These are phyloP conservation scores for Xylariales sp. DNA, from an alignment of 2,329 filamentous ascomycete genomes.

Conservation along the genomic window DNA sequence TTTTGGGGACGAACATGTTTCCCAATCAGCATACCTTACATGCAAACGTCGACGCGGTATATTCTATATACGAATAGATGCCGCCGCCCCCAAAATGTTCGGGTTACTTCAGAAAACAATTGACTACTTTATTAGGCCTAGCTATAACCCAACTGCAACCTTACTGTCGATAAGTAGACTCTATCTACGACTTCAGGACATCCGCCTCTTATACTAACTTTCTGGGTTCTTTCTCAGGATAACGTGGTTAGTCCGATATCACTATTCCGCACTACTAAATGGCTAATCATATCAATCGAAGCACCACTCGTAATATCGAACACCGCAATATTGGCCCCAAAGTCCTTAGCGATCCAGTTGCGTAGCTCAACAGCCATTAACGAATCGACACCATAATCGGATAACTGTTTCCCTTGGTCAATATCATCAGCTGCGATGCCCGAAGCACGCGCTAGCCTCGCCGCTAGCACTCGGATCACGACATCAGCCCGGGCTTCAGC, in stretches of 20 bases:
- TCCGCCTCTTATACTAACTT: too few species aligned
- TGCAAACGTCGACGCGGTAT: too few species aligned
- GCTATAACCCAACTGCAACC: too few species aligned
- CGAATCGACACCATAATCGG: slow-evolving; percentile 3
- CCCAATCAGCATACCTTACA: too few species aligned
- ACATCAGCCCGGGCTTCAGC: neutral
- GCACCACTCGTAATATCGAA: neutral
- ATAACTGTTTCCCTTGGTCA: neutral
- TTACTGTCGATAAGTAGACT: too few species aligned
- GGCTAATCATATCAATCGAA: neutral
- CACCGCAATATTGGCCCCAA: neutral
- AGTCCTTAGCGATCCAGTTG: slow-evolving; percentile 1
- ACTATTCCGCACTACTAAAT: neutral
- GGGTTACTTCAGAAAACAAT: too few species aligned
- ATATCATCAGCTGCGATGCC: neutral
- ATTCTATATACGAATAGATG: too few species aligned
- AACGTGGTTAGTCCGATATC: neutral
- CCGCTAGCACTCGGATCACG: neutral
- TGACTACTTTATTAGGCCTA: too few species aligned
- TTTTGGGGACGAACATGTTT: too few species aligned
- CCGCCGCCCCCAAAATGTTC: too few species aligned
- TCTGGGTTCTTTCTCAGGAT: too few species aligned
- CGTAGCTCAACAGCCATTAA: slow-evolving; percentile 6
- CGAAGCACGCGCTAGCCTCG: neutral
- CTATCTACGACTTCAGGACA: too few species aligned